Conservation (phyloP, 352 stramenopile species). For the Phytophthora brassicae region DNA sequence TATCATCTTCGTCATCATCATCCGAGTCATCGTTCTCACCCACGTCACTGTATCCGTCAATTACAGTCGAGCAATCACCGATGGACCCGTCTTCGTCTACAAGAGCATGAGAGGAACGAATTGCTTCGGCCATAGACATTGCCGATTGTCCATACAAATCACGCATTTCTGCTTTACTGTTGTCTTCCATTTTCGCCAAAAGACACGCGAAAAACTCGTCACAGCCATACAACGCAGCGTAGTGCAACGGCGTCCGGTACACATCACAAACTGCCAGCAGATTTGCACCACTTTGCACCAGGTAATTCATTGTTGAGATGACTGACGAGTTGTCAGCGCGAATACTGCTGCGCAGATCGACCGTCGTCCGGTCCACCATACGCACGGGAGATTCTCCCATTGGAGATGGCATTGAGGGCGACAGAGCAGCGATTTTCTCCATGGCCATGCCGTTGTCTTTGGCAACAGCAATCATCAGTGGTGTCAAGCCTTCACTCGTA, state of each 20-base stretch:
- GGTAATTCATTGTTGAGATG: conserved; percentile 70
- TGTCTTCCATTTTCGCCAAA: conserved; percentile 44
- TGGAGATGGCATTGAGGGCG: conserved; percentile 18
- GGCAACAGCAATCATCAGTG: conserved; percentile 74
- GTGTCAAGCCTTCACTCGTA: conserved; percentile 69
- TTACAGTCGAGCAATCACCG: conserved; percentile 16
- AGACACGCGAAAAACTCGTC: conserved; percentile 60
- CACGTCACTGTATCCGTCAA: conserved; percentile 27
- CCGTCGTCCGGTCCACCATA: conserved; percentile 18
- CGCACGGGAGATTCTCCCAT: conserved; percentile 12
- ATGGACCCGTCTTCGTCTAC: conserved; percentile 22
- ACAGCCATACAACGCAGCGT: conserved; percentile 68
- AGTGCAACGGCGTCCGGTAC: conserved; percentile 77
- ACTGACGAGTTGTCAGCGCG: conserved; percentile 56
- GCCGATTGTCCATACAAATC: conserved; percentile 77
- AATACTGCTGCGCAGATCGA: conserved; percentile 47
- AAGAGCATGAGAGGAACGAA: conserved; percentile 26
- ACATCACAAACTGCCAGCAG: conserved; percentile 61
- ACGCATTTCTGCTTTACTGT: conserved; percentile 43
- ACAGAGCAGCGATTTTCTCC: conserved; percentile 33
- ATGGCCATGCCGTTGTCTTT: conserved; percentile 48
- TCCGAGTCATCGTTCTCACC: conserved; percentile 42
- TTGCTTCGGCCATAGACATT: conserved; percentile 45
- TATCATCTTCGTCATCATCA: conserved; percentile 46
- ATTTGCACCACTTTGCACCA: conserved; percentile 67